Evolutionary conservation across 2,329 filamentous ascomycete genomes (phyloP).

Genomic region (Ophiostoma quercus): DNA sequence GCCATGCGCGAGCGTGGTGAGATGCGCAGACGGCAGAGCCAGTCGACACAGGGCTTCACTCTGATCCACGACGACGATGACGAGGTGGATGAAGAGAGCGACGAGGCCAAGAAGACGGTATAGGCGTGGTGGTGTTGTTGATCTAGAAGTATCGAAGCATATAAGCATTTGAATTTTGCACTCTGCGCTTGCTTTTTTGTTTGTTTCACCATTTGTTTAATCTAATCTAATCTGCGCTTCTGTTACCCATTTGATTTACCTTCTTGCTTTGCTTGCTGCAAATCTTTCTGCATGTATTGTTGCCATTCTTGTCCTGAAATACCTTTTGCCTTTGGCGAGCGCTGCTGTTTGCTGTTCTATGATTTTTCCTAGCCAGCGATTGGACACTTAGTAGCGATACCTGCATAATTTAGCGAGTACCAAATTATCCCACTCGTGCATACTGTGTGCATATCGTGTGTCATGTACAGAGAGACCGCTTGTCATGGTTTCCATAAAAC

Average conservation of each 20-base stretch:
- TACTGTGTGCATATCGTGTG: background rate
- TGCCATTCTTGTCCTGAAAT: background rate
- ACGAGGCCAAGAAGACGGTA: slow-evolving; percentile 23
- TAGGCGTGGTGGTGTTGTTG: background rate
- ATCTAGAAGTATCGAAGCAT: background rate
- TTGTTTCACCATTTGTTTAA: background rate
- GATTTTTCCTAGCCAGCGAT: background rate
- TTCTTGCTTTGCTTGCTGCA: background rate
- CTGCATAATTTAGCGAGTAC: background rate
- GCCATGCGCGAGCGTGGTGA: slow-evolving; percentile 77
- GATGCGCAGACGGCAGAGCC: slow-evolving; percentile 51
- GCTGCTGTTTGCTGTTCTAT: background rate
- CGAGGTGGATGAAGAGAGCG: slow-evolving; percentile 25
- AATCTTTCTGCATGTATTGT: background rate
- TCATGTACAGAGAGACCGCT: background rate
- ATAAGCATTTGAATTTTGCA: background rate
- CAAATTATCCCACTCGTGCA: background rate
- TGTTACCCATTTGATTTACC: background rate
- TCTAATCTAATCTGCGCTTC: background rate
- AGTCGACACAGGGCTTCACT: slow-evolving; percentile 25
- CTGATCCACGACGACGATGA: slow-evolving; percentile 25
- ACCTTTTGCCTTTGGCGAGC: background rate
- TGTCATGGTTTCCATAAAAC: background rate
- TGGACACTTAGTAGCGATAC: background rate
- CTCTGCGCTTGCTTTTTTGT: background rate